Percentiles rank a stretch among this genome's conserved stretches.
phyloP scores from a whole-genome alignment of 371 early-diverging fungal genomes.

The Mortierella sp. region DNA sequence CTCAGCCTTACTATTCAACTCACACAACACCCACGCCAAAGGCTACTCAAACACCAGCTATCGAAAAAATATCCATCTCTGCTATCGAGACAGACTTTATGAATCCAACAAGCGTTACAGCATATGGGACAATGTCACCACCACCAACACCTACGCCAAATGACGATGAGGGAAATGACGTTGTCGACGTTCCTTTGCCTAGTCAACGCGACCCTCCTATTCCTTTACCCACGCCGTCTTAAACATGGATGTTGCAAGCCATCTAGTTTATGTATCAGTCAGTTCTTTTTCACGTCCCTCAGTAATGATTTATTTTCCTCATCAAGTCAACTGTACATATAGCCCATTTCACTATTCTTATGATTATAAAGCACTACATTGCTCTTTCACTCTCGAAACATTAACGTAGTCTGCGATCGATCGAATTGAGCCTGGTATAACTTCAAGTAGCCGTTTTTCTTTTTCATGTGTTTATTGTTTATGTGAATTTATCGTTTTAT shows the following conservation, averaged over 20 bases:
- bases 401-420: no score
- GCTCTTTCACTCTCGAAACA: no score
- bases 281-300: background rate
- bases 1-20: slow-evolving; percentile 51
- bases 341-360: no score
- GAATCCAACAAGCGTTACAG: background rate
- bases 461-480: no score
- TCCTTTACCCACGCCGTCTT: slow-evolving; percentile 23
- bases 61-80: slow-evolving; percentile 39
- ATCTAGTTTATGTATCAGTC: background rate
- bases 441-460: no score
- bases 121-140: slow-evolving; percentile 7
- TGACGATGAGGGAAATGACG: slow-evolving; percentile 9
- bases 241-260: background rate
- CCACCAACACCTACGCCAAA: slow-evolving; percentile 15
- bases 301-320: background rate
- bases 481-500: no score
- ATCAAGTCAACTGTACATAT: slow-evolving; percentile 9
- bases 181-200: slow-evolving; percentile 12
- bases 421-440: no score
- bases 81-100: background rate
- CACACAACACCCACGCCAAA: slow-evolving; percentile 52
- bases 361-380: background rate
- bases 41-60: slow-evolving; percentile 35
- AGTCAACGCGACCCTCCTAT: slow-evolving; percentile 31